Percentiles rank a stretch among this genome's conserved stretches.
phyloP scores from a whole-genome alignment of 805 yeast species.

The Candida stauntonica region DNA sequence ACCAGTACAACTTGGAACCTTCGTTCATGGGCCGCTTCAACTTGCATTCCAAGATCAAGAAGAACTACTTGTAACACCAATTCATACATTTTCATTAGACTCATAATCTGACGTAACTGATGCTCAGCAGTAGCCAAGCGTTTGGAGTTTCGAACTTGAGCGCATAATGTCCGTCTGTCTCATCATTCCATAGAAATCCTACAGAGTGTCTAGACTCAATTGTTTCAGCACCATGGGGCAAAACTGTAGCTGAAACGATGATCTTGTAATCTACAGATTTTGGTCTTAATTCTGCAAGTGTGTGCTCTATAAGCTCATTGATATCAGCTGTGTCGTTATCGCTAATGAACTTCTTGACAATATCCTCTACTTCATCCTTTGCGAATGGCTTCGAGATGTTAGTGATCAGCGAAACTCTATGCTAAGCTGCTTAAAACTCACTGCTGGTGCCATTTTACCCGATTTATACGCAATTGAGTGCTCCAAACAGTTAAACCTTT shows the following conservation, averaged over 20 bases:
- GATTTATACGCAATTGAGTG: too few species aligned
- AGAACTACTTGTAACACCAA: constrained; percentile 10
- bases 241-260: constrained; percentile 2
- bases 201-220: constrained; percentile 4
- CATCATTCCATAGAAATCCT: constrained; percentile 12
- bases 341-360: constrained; percentile 2
- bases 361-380: constrained; percentile 4
- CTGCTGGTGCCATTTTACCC: constrained; percentile 5
- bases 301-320: constrained; percentile 3
- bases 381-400: constrained; percentile 10
- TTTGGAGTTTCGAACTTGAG: constrained; percentile 2
- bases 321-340: constrained; percentile 2
- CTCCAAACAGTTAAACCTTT: too few species aligned
- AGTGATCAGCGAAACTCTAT: background rate
- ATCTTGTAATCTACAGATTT: constrained; percentile 10
- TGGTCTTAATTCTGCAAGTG: constrained; percentile 3
- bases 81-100: background rate
- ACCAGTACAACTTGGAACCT: constrained; percentile 7
- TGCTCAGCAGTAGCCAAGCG: constrained; percentile 7
- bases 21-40: constrained; percentile 18
- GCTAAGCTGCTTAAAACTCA: background rate
- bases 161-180: constrained; percentile 13
- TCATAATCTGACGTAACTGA: constrained; percentile 10
- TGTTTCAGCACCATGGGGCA: background rate
- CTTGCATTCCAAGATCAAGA: constrained; percentile 11